Evolutionary conservation across 1,284 basidiomycete genomes (phyloP).

Genomic region (Moesziomyces aphidis): DNA sequence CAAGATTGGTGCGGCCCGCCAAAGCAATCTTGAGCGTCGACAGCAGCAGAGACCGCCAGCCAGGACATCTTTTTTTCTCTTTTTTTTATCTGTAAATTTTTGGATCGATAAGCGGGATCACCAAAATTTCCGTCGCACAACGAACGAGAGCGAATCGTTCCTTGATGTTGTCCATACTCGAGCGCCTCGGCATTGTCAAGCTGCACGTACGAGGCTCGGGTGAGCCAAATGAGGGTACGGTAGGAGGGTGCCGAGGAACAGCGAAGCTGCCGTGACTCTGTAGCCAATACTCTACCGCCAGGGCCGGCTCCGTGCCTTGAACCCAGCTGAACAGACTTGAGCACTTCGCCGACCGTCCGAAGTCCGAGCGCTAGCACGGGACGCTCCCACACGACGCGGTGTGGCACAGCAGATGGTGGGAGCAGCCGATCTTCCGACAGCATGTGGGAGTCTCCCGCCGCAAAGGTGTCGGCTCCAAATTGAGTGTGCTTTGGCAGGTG

Average conservation of each 20-base stretch:
- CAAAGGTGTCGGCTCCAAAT: too few relatives aligned
- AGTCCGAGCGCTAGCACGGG: too few relatives aligned
- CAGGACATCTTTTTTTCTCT: background rate
- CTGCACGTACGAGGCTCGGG: background rate
- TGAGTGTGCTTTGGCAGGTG: background rate
- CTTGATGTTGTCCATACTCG: background rate
- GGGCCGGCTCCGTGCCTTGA: background rate
- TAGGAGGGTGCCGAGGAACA: background rate
- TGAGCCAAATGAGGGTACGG: background rate
- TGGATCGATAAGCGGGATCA: background rate
- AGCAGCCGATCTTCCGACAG: background rate
- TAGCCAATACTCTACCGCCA: background rate
- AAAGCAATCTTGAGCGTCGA: background rate
- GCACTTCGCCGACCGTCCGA: background rate
- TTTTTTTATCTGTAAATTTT: background rate
- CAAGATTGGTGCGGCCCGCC: background rate
- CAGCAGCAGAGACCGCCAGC: background rate
- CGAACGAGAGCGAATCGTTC: background rate
- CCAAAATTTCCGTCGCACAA: background rate
- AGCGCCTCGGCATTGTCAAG: background rate
- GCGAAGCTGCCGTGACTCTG: background rate
- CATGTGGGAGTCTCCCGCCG: background rate
- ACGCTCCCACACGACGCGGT: background rate
- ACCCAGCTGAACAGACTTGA: background rate
- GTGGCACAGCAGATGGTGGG: background rate